Evolutionary conservation across 768 basidiomycete genomes (phyloP), one percentile per base, ranked within the genome.

Genomic region (Boletellus ananiceps): DNA sequence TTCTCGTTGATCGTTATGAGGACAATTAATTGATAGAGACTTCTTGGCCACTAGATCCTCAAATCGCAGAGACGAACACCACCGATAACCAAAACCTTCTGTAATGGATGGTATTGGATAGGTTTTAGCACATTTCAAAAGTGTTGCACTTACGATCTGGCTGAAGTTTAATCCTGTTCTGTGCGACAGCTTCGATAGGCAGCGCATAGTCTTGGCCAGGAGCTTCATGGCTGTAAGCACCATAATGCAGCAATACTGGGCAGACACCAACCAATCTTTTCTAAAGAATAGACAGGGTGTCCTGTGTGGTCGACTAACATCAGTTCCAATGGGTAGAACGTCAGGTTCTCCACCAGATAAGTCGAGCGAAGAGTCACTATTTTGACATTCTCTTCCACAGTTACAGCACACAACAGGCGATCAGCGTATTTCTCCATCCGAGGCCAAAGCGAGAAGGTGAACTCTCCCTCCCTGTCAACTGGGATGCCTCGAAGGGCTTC

Each of bases 61-160:
- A 80, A 93, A 94, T 44, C 88, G 82, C 35, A 94, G 79, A 3
- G 93, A 81, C 38, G 79, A 69, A 40, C 88, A 93, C 94, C 94
- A 98, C 60, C 82, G 86, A 69, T 96, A 97, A 16, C 93, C 93
- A 61, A 98, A 97, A 14, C 96, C 96, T 67, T 92, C 94, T 96
- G 58, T 18, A 41, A 40, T 13, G 34, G 40, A 40, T 13, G 34
- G 21, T 12, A 9, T 40, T 16, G 13, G 27, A 44, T 57, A 32
- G 7, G 49, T 34, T 40, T 49, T 37, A 54, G 44, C 38, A 31
- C 18, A 12, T 13, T 16, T 25, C 13, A n/a, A 15, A 42, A 19
- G 34, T 34, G 38, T 15, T 25, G 21, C 18, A 9, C 90, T 71
- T 65, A 95, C 95, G 89, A 64, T 98, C 91, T 35, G 96, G 96